A percentile compares a stretch with the other conserved stretches of the same genome.
These are phyloP conservation scores for Fusarium tricinctum DNA, from an alignment of 2,329 filamentous ascomycete genomes.

Conservation along the genomic window DNA sequence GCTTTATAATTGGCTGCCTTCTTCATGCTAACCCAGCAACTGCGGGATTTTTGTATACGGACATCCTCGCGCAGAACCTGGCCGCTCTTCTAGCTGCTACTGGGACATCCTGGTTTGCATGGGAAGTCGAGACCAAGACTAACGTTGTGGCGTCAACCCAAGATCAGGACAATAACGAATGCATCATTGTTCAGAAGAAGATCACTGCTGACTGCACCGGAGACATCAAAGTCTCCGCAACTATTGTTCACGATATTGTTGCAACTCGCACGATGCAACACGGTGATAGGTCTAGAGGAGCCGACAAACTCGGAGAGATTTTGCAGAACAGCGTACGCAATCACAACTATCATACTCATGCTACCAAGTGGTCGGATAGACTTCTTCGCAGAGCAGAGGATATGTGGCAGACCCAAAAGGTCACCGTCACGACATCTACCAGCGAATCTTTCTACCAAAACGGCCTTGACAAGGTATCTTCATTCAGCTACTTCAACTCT, in stretches of 20 bases:
- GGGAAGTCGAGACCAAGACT: not conserved
- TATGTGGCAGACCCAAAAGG: not conserved
- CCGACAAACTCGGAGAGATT: not conserved
- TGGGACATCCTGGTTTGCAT: slow-evolving; percentile 1
- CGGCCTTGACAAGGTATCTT: not conserved
- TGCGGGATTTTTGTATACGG: slow-evolving; percentile 2
- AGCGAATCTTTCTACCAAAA: slow-evolving; percentile 1
- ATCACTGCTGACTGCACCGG: not conserved
- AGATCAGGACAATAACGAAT: not conserved
- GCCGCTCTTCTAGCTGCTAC: not conserved
- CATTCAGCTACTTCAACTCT: not conserved
- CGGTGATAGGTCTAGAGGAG: not conserved
- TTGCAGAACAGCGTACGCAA: not conserved
- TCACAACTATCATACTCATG: not conserved
- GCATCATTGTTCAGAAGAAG: not conserved
- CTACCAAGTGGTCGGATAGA: not conserved
- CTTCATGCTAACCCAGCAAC: slow-evolving; percentile 4
- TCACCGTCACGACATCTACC: not conserved
- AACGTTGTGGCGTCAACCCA: fast-evolving
- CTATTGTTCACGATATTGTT: not conserved
- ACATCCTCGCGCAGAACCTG: slow-evolving; percentile 2
- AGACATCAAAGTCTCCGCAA: not conserved
- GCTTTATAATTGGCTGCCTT: not conserved
- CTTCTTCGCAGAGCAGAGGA: not conserved
- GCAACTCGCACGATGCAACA: not conserved